Evolutionary conservation across 208 protist genomes (phyloP).

Genomic region (Crithidia brevicula): DNA sequence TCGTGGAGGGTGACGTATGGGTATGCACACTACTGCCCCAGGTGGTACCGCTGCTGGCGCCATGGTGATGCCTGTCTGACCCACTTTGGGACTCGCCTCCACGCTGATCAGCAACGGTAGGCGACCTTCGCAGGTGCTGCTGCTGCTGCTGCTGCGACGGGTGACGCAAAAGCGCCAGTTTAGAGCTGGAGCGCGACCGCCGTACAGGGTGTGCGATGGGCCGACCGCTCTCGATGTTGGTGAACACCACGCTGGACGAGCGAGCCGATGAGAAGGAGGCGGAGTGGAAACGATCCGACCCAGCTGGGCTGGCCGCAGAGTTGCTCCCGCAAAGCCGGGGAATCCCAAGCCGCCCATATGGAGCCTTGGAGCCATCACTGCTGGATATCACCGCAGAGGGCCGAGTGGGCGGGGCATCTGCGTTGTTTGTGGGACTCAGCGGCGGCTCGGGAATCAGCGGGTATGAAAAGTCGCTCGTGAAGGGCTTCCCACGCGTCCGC

Average conservation of each 20-base stretch:
- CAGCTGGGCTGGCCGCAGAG: background rate
- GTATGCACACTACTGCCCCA: background rate
- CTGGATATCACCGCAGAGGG: background rate
- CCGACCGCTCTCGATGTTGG: background rate
- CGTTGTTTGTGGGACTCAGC: background rate
- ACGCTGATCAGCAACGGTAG: too few species aligned
- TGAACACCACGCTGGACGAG: slow-evolving; percentile 5
- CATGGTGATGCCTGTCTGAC: too few species aligned
- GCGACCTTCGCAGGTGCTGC: too few species aligned
- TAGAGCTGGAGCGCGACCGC: slow-evolving; percentile 12
- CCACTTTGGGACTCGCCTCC: too few species aligned
- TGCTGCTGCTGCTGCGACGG: background rate
- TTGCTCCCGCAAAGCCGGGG: too few species aligned
- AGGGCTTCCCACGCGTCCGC: too few species aligned
- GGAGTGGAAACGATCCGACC: background rate
- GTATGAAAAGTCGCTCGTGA: background rate
- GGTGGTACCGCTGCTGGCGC: background rate
- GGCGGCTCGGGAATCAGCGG: background rate
- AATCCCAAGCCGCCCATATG: too few species aligned
- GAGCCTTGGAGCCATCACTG: too few species aligned
- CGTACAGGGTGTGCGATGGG: slow-evolving; percentile 11
- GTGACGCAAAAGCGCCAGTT: too few species aligned
- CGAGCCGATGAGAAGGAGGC: background rate
- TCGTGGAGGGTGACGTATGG: background rate
- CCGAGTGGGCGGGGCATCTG: background rate